Base-by-base conservation (phyloP, 305 asterid species). In the Nicotiana rustica region DNA sequence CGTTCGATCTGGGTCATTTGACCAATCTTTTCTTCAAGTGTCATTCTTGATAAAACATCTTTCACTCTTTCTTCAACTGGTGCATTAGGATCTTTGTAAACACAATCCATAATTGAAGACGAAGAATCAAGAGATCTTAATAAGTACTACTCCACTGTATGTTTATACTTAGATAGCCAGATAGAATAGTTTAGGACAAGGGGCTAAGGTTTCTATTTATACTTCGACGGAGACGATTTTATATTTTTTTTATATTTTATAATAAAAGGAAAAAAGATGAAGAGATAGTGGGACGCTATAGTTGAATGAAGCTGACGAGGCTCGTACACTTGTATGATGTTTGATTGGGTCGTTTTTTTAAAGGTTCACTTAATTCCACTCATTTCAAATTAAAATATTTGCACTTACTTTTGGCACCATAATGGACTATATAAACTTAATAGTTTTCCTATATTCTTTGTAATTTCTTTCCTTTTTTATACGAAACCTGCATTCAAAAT, bases 1-100 rank as follows among this genome's bases (percentile, higher is more conserved):
- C 97, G 92, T 86, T 95, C 98, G 86, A 95, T 93, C 93, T 93
- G 98, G 56, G 97, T 92, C 91, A 95, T 95, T 81, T 95, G 97
- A 69, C 98, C 97, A 57, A 95, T 90, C 84, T 95, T 95, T 71
- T 95, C 98, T 31, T 75, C 85, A 60, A 93, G 87, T 10, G 97
- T 93, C 98, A 95, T 95, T 67, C 93, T 95, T 52, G 93, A 89
- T 79, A 93, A 88, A 52, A 95, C 97, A 85, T 93, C 97, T 80
- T 91, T 92, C 17, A 95, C 94, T 57, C 98, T 87, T 64, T 88
- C 92, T 87, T 95, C 97, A 25, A 91, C 57, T 25, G 92, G 89
- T 57, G 95, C 95, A 36, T 83, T 87, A 1, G 89, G 89, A 82
- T 90, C 87, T 86, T 84, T 93, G 95, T 91, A 95, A 36, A 92